Evolutionary conservation across 345 rosid species (phyloP), one percentile per base, ranked within the genome.

Genomic region (Fremontodendron californicum): DNA sequence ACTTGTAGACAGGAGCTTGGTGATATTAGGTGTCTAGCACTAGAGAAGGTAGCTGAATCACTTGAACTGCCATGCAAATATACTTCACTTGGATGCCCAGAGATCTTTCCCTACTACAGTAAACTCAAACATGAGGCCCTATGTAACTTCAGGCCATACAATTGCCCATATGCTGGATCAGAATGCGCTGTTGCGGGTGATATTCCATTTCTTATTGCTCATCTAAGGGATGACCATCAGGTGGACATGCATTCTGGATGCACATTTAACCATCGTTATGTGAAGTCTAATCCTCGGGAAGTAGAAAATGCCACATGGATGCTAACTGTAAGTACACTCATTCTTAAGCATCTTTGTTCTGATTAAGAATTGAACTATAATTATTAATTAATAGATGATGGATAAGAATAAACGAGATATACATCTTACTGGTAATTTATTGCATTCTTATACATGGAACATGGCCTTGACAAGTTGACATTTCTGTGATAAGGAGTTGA

Each of bases 241-340:
- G 98, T 95, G 75, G 99, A 95, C 83, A 95, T 95, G 98, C 98
- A 93, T 82, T 93, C 98, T 52, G 99, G 98, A 3, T 91, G 94
- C 82, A 89, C 99, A 77, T 93, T 95, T 84, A 95, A 95, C 86
- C 98, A 93, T 84, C 99, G 97, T n/a, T 95, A 95, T 79, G 98
- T 95, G 77, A 95, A 93, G 78, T 95, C 98, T 71, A 94, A 94
- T 88, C 98, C 98, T 23, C 95, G 97, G 55, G 98, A 94, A 90
- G 98, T 94, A 64, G 98, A 94, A 85, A 94, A 94, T 42, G 98
- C 98, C 25, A 94, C 98, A 15, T 94, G 98, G 98, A 94, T 93
- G 99, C 81, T 95, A 79, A 95, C 99, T 74, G 99, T 95, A 85
- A 86, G 98, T 88, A 75, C 49, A 6, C 10, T 52, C 25, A n/a